These are phyloP conservation scores for Drechmeria coniospora DNA, from an alignment of 2,329 filamentous ascomycete species.

Conservation along the genomic window DNA sequence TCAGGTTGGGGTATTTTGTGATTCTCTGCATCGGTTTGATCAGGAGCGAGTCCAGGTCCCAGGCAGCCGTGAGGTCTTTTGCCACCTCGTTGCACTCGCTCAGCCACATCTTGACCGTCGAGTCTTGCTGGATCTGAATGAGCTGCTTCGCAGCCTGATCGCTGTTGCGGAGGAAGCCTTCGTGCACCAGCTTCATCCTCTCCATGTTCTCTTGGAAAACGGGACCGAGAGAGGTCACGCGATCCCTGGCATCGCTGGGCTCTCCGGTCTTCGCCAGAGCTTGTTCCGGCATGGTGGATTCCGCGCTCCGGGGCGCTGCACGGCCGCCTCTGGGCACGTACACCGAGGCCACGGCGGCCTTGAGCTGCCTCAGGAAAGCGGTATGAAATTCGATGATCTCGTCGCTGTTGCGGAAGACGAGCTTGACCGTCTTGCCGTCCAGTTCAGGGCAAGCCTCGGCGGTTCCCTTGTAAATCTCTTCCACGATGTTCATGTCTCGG, in stretches of 20 bases:
- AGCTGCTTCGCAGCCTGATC: conserved; percentile 46
- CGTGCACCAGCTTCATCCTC: conserved; percentile 44
- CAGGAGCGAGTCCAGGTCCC: conserved; percentile 89
- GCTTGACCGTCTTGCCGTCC: conserved; percentile 69
- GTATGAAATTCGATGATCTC: conserved; percentile 82
- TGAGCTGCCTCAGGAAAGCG: conserved; percentile 62
- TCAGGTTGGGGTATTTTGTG: conserved; percentile 80
- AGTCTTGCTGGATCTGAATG: conserved; percentile 46
- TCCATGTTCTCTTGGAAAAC: conserved; percentile 42
- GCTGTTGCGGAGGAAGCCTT: conserved; percentile 47
- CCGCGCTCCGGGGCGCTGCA: conserved; percentile 24
- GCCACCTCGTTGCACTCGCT: conserved; percentile 86
- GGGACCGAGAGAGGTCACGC: conserved; percentile 35
- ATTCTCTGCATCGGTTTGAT: conserved; percentile 95
- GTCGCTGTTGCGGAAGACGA: conserved; percentile 84
- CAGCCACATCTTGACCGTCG: conserved; percentile 66
- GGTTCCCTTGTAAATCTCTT: conserved; percentile 95
- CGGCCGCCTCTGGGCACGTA: conserved; percentile 50
- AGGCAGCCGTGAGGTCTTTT: conserved; percentile 80
- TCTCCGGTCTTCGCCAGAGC: conserved; percentile 23
- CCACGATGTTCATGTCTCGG: conserved; percentile 90
- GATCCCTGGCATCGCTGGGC: conserved; percentile 35
- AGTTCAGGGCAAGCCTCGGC: conserved; percentile 68
- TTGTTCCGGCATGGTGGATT: conserved; percentile 23
- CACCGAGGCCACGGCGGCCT: conserved; percentile 62